phyloP scores from a whole-genome alignment of 2,329 filamentous ascomycete genomes.

The Tolypocladium capitatum region DNA sequence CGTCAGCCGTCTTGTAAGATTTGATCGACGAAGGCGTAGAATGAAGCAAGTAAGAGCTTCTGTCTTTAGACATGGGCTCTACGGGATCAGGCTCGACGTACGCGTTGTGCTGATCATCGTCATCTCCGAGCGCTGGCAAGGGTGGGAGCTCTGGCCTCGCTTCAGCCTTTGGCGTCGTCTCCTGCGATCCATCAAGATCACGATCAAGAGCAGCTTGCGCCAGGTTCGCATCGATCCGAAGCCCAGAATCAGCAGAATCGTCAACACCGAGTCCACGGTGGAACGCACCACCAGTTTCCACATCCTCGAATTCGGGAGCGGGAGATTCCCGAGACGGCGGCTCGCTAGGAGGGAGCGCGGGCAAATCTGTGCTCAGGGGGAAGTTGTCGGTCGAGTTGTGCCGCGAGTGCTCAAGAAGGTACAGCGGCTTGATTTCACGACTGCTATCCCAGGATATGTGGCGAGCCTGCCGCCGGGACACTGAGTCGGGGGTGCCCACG shows the following conservation, averaged over 20 bases:
- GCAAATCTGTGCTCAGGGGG: constrained; percentile 24
- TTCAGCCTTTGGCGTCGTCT: constrained; percentile 55
- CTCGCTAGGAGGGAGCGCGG: constrained; percentile 34
- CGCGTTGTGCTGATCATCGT: neutral
- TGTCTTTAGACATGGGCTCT: constrained; percentile 27
- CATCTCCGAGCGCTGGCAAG: constrained; percentile 6
- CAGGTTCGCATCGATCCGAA: constrained; percentile 28
- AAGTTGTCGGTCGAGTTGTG: constrained; percentile 20
- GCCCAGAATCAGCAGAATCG: constrained; percentile 10
- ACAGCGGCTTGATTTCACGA: constrained; percentile 67
- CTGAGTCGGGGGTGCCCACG: constrained; percentile 18
- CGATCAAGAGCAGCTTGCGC: constrained; percentile 17
- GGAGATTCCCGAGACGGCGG: constrained; percentile 21
- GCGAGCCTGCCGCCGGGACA: constrained; percentile 27
- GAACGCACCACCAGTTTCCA: constrained; percentile 15
- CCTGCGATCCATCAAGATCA: constrained; percentile 46
- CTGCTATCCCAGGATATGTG: constrained; percentile 50
- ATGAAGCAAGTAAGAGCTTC: constrained; percentile 28
- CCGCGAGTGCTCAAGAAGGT: constrained; percentile 56
- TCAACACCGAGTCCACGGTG: constrained; percentile 8
- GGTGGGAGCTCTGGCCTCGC: constrained; percentile 15
- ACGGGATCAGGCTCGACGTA: constrained; percentile 25
- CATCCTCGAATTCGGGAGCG: constrained; percentile 16
- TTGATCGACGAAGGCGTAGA: constrained; percentile 22
- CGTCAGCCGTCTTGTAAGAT: constrained; percentile 13